These are phyloP conservation scores for Aquilaria agallochum DNA, from an alignment of 441 rosid genomes.

Conservation along the genomic window DNA sequence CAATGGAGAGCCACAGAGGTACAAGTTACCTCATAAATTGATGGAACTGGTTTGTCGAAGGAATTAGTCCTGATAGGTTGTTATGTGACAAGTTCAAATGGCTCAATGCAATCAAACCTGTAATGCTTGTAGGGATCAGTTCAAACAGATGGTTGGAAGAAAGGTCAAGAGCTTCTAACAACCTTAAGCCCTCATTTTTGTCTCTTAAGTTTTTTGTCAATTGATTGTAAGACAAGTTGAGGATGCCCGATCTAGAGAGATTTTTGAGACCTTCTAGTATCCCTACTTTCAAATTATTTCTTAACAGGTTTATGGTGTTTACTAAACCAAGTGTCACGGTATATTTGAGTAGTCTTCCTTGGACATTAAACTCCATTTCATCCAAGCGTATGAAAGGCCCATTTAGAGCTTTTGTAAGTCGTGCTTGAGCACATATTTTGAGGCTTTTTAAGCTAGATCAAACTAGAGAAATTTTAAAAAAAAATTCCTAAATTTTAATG, in stretches of 20 bases:
- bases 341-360: background rate
- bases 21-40: background rate
- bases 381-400: no score
- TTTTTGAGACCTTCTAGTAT: background rate
- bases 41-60: constrained; percentile 8
- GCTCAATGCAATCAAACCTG: background rate
- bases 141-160: background rate
- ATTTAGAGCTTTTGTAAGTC: no score
- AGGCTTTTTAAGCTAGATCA: no score
- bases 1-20: constrained; percentile 5
- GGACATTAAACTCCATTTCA: background rate
- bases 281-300: background rate
- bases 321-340: background rate
- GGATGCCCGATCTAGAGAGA: background rate
- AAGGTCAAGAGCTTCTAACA: background rate
- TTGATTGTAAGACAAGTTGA: background rate
- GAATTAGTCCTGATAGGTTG: background rate
- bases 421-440: no score
- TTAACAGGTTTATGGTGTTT: constrained; percentile 1
- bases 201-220: background rate
- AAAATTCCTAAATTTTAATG: no score
- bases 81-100: background rate
- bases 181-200: background rate
- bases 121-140: background rate
- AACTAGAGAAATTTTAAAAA: no score